These are phyloP conservation scores for Huntiella omanensis DNA, from an alignment of 2,329 filamentous ascomycete genomes.

Conservation along the genomic window DNA sequence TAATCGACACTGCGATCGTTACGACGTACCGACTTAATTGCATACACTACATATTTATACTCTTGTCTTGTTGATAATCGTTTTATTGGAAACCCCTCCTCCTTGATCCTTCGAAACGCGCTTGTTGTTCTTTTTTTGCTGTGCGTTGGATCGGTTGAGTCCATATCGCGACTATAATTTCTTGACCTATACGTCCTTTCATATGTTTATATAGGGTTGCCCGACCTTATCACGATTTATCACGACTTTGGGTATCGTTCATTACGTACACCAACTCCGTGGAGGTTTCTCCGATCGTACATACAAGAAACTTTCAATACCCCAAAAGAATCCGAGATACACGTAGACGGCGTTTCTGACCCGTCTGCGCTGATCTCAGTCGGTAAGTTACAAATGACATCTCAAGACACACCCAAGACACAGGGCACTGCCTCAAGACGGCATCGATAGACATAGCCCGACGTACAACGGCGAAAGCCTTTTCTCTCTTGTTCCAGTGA, in stretches of 20 bases:
- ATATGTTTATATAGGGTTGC: not conserved
- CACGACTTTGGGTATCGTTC: too few species aligned
- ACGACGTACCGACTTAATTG: too few species aligned
- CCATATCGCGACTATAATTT: not conserved
- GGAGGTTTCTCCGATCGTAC: not conserved
- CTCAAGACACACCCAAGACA: too few species aligned
- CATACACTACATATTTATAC: too few species aligned
- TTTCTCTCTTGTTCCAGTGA: too few species aligned
- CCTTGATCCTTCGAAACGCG: conserved; percentile 1
- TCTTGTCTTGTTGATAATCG: too few species aligned
- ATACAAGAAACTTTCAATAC: not conserved
- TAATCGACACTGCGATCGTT: too few species aligned
- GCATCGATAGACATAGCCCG: too few species aligned
- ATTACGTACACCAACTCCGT: not conserved
- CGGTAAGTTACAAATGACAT: conserved; percentile 22
- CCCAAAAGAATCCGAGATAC: conserved; percentile 23
- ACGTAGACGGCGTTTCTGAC: conserved; percentile 37
- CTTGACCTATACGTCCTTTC: not conserved
- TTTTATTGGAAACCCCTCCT: too few species aligned
- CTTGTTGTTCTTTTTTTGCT: conserved; percentile 4
- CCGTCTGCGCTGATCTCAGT: conserved; percentile 46
- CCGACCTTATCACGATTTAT: too few species aligned
- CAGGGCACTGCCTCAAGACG: too few species aligned
- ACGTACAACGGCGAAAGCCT: too few species aligned
- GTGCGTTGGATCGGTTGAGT: not conserved